phyloP scores from a whole-genome alignment of 805 yeast genomes.

The Saturnispora mendoncae region DNA sequence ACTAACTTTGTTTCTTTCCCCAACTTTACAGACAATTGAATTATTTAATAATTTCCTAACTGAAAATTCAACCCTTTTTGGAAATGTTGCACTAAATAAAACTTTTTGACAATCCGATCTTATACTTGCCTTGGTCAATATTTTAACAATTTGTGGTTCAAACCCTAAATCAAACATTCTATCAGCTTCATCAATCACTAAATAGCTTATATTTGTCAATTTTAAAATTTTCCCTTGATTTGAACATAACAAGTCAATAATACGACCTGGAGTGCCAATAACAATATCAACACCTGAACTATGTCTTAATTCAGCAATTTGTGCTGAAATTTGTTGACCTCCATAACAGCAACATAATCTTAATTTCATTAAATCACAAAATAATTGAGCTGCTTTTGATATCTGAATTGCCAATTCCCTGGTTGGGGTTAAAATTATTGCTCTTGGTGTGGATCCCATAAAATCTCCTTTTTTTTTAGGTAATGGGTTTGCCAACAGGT shows the following conservation, averaged over 20 bases:
- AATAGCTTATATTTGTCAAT: constrained; percentile 59
- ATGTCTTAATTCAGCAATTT: constrained; percentile 63
- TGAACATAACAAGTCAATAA: constrained; percentile 79
- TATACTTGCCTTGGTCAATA: constrained; percentile 47
- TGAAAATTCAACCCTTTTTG: constrained; percentile 63
- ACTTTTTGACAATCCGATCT: constrained; percentile 87
- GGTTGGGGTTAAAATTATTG: constrained; percentile 79
- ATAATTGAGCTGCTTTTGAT: constrained; percentile 51
- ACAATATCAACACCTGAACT: constrained; percentile 63
- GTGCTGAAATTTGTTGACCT: constrained; percentile 74
- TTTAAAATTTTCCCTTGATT: constrained; percentile 71
- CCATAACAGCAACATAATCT: constrained; percentile 80
- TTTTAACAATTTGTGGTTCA: constrained; percentile 87
- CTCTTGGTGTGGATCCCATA: constrained; percentile 65
- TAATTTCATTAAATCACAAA: constrained; percentile 42
- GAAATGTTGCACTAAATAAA: constrained; percentile 90
- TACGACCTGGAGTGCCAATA: constrained; percentile 92
- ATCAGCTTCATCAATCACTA: constrained; percentile 95
- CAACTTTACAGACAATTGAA: constrained; percentile 73
- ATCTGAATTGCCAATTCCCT: constrained; percentile 88
- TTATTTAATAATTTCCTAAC: constrained; percentile 55
- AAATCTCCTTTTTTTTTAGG: constrained; percentile 23
- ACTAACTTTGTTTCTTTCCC: constrained; percentile 73
- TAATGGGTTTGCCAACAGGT: constrained; percentile 56
- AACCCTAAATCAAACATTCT: constrained; percentile 95